Evolutionary conservation across 805 yeast species (phyloP), one percentile per base, ranked within the genome.

Genomic region (Candida sakaeoensis): DNA sequence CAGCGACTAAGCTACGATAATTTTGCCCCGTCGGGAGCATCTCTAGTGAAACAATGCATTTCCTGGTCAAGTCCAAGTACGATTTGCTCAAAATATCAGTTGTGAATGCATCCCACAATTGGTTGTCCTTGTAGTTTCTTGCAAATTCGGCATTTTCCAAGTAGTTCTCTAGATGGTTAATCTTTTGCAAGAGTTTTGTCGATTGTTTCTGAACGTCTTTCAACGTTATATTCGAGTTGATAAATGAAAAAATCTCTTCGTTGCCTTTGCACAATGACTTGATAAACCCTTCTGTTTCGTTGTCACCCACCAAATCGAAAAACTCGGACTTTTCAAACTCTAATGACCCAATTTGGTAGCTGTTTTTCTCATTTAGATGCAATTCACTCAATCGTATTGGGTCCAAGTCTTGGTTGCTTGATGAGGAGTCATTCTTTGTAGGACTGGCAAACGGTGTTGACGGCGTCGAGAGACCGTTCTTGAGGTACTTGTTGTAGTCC

Each of bases 211-310:
- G 74, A 19, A 71, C 46, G 42, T 71, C 77, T 41, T 57, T 60
- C 30, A 71, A 53, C 2, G 73, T 64, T 27, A 70, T 61, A 45
- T 66, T 65, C 24, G 73, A 60, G 1, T 63, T 60, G 21, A 71
- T 68, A 50, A 70, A 69, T 22, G 71, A 66, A 42, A 52, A 60
- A 9, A 60, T 55, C 33, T 59, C 59, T 27, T 59, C 65, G 37
- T 59, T 54, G 32, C 55, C 53, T 36, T 53, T 47, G 22, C 54
- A 48, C 26, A 60, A 45, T 10, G 74, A 67, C 50, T 72, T 72
- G 36, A 79, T 65, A 53, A 80, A 77, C 17, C 80, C 78, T 43
- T 76, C 82, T 4, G 83, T 72, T 25, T 80, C 84, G 47, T 58
- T 53, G 39, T 60, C 62, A 5, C 63, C 63, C 1, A 60, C 63